Conservation (phyloP, 305 asterid genomes). For the Fraxinus ornus region DNA sequence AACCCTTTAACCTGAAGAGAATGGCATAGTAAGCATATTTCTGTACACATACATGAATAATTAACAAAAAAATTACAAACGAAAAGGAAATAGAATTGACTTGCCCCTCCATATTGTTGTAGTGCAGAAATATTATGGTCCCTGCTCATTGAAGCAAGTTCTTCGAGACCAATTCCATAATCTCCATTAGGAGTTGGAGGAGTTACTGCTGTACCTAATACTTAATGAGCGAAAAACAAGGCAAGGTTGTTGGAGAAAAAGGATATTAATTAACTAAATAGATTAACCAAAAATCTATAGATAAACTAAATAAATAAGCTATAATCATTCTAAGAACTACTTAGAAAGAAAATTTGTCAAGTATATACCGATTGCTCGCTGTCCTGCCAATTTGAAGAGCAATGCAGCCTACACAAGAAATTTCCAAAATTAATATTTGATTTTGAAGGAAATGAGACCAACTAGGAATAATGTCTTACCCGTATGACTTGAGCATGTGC, state of each 20-base stretch:
- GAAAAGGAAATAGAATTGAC: conserved; percentile 26
- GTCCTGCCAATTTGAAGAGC: conserved; percentile 93
- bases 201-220: conserved; percentile 62
- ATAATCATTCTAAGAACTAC: background rate
- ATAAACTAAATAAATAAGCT: background rate
- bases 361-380: conserved; percentile 70
- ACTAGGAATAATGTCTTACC: conserved; percentile 37
- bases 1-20: conserved; percentile 64
- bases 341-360: conserved; percentile 13
- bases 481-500: conserved; percentile 97
- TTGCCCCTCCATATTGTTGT: conserved; percentile 82
- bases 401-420: conserved; percentile 67
- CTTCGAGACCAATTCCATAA: conserved; percentile 67
- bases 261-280: background rate
- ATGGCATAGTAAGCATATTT: conserved; percentile 5
- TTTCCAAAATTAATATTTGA: conserved; percentile 21
- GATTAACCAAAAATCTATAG: background rate
- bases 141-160: conserved; percentile 72
- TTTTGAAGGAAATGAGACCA: background rate
- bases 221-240: conserved; percentile 38
- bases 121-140: conserved; percentile 67
- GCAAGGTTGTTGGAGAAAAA: conserved; percentile 16
- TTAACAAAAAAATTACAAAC: conserved; percentile 6
- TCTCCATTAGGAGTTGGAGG: conserved; percentile 65
- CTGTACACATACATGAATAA: background rate